These are phyloP conservation scores for Ochromonas danica DNA, from an alignment of 108 stramenopile species.

Conservation along the genomic window DNA sequence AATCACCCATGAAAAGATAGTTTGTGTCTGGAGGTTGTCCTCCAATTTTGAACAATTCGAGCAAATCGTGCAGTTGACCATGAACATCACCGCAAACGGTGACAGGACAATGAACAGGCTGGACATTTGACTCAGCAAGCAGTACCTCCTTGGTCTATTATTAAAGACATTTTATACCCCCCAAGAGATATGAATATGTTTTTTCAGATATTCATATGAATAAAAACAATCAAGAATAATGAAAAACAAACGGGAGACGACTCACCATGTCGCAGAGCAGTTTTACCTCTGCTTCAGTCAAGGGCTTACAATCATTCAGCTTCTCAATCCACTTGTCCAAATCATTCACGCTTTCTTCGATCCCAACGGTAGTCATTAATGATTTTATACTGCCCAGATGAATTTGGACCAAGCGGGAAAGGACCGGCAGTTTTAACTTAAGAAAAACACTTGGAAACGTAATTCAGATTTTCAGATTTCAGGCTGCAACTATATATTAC, in stretches of 20 bases:
- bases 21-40: slow-evolving; percentile 93
- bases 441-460: too few relatives aligned
- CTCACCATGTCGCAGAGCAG: slow-evolving; percentile 12
- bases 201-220: too few relatives aligned
- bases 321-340: slow-evolving; percentile 30
- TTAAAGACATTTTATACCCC: not conserved
- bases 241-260: too few relatives aligned
- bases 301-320: slow-evolving; percentile 27
- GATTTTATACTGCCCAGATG: too few relatives aligned
- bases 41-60: slow-evolving; percentile 70
- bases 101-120: slow-evolving; percentile 59
- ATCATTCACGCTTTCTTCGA: too few relatives aligned
- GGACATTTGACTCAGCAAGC: slow-evolving; percentile 59
- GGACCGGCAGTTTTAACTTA: too few relatives aligned
- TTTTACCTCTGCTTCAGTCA: slow-evolving; percentile 32
- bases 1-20: slow-evolving; percentile 99
- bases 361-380: too few relatives aligned
- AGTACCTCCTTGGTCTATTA: slow-evolving; percentile 55
- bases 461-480: too few relatives aligned
- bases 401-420: too few relatives aligned
- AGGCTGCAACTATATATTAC: too few relatives aligned
- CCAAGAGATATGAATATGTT: too few relatives aligned
- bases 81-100: slow-evolving; percentile 66
- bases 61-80: slow-evolving; percentile 60
- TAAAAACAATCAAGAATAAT: too few relatives aligned